Base-by-base conservation (phyloP, 2,329 filamentous ascomycete species). In the Cladorrhinum sp. region DNA sequence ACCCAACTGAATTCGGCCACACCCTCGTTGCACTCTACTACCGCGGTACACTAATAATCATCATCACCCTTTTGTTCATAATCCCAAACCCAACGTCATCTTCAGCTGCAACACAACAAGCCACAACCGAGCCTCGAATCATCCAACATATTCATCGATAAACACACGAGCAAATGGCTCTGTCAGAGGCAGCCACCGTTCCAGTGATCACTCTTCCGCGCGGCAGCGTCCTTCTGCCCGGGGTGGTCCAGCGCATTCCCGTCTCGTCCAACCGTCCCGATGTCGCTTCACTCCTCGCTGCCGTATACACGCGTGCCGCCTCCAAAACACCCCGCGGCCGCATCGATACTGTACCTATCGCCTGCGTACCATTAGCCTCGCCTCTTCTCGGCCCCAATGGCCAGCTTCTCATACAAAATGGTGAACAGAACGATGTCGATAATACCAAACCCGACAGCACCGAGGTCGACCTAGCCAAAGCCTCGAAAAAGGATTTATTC, bases 281-380 rank as follows among this genome's bases (percentile, higher is more conserved):
- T 75, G 89, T 98, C 66, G 89, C 92, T 57, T 90, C 93, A 55
- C 85, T 98, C 50, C 86, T 99, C 60, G 90, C 92, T 20, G 88
- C 89, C 67, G 85, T 96, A 62, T 93, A 96, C 76, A 90, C 90
- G 69, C 86, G 87, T 67, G 87, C 88, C 25, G 81, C 89, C 32
- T 84, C 85, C 45, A 88, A 87, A 69, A 84, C 88, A 66, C 84
- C 86, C 25, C 83, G 82, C 64, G 81, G 86, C 66, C 79, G 83
- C 64, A 80, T 88, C 70, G 84, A 87, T 66, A 79, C 81, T 66
- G 86, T 96, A 67, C 87, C 90, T 8, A 87, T 98, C 66, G 92
- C 90, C 57, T 98, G 93, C 74, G 87, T 98, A 58, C 95, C 95
- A 20, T 80, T 97, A 62, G 88, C 82, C 65, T 95, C 91, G 54